phyloP scores from a whole-genome alignment of 345 rosid species.

The Hirschfeldia incana region DNA sequence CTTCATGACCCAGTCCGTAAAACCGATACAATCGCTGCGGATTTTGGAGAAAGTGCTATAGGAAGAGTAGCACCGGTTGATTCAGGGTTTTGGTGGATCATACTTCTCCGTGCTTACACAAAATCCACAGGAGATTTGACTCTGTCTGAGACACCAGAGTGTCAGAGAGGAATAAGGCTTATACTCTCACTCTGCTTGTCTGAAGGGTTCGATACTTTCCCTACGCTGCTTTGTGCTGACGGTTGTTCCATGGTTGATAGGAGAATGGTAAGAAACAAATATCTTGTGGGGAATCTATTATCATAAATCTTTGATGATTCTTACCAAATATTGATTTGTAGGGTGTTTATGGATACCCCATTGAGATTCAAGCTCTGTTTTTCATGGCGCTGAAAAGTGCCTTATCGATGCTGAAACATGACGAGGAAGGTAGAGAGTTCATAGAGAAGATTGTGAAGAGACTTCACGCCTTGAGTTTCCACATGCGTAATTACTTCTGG shows the following conservation, averaged over 20 bases:
- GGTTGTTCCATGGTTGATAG: constrained; percentile 84
- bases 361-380: constrained; percentile 78
- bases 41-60: constrained; percentile 81
- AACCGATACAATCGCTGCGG: constrained; percentile 62
- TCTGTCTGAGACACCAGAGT: constrained; percentile 63
- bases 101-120: constrained; percentile 77
- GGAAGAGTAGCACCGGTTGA: constrained; percentile 85
- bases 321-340: constrained; percentile 26
- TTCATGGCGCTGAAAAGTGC: constrained; percentile 71
- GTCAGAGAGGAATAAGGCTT: constrained; percentile 75
- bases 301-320: background rate
- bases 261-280: constrained; percentile 57
- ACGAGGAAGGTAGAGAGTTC: constrained; percentile 60
- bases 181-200: constrained; percentile 64
- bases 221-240: constrained; percentile 72
- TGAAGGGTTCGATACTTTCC: constrained; percentile 81
- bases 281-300: background rate
- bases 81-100: constrained; percentile 90
- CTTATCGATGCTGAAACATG: constrained; percentile 66
- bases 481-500: constrained; percentile 65
- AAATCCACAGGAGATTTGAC: constrained; percentile 69
- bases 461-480: constrained; percentile 59
- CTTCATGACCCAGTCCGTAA: constrained; percentile 70
- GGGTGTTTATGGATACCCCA: constrained; percentile 82
- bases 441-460: constrained; percentile 60